Conservation (phyloP, 2,329 filamentous ascomycete species). For the Aspergillus uvarum region DNA sequence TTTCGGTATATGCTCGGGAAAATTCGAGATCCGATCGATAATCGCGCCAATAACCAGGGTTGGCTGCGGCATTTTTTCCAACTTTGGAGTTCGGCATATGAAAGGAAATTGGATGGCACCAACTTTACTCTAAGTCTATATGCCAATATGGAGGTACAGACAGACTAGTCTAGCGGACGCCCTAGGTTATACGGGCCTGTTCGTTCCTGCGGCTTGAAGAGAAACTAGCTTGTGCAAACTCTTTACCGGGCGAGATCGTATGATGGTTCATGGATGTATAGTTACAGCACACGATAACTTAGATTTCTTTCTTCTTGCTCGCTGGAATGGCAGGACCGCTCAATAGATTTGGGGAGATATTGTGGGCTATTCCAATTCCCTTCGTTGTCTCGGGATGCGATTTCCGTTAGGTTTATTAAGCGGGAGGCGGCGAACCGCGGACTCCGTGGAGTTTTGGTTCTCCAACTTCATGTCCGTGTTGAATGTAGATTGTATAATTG, state of each 20-base stretch:
- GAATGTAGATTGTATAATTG: too few species aligned
- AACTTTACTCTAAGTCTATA: neutral
- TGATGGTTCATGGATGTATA: neutral
- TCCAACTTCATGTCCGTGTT: too few species aligned
- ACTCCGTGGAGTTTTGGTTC: too few species aligned
- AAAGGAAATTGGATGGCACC: neutral
- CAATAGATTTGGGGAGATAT: too few species aligned
- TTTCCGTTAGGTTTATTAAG: too few species aligned
- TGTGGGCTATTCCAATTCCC: too few species aligned
- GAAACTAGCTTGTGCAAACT: neutral
- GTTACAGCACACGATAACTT: too few species aligned
- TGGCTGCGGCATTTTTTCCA: neutral
- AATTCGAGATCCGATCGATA: slow-evolving; percentile 9
- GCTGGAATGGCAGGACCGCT: too few species aligned
- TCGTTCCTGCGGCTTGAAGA: neutral
- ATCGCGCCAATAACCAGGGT: slow-evolving; percentile 1
- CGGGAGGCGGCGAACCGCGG: too few species aligned
- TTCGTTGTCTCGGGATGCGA: too few species aligned
- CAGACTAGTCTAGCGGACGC: too few species aligned
- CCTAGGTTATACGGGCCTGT: neutral
- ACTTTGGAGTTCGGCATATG: slow-evolving; percentile 4
- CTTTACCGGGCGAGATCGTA: slow-evolving; percentile 5
- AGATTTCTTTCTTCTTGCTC: too few species aligned
- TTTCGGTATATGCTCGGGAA: slow-evolving; percentile 19
- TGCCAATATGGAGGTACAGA: neutral